Evolutionary conservation across 345 rosid species (phyloP).

Genomic region (Pugionium cornutum): DNA sequence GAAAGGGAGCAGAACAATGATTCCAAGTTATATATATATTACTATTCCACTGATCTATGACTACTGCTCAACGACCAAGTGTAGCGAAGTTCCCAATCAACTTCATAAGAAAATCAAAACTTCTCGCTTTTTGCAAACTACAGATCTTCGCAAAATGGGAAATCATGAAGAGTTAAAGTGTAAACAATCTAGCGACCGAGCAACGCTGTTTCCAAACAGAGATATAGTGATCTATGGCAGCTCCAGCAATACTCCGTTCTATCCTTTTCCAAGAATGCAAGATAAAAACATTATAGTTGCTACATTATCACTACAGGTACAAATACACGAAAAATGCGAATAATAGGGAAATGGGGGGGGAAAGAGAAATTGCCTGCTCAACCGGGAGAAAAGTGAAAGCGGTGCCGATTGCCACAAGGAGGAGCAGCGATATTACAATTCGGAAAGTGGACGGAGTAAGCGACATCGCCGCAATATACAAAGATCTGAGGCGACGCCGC

Average conservation of each 20-base stretch:
- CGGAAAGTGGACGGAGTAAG: constrained; percentile 42
- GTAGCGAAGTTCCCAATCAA: constrained; percentile 3
- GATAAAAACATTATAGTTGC: not conserved
- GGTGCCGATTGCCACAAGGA: constrained; percentile 37
- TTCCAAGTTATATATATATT: not conserved
- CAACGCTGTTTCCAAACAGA: not conserved
- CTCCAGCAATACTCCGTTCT: not conserved
- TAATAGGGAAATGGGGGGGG: not conserved
- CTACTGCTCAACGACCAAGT: not conserved
- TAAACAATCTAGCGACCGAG: constrained; percentile 11
- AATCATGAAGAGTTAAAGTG: not conserved
- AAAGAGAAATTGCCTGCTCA: constrained; percentile 40
- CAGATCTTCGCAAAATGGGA: constrained; percentile 13
- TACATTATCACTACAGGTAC: not conserved
- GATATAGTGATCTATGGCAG: not conserved
- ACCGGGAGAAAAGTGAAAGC: constrained; percentile 48
- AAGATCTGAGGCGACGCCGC: constrained; percentile 40
- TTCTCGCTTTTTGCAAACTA: not conserved
- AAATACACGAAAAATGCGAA: not conserved
- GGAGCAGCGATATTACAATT: constrained; percentile 45
- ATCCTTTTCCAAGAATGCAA: not conserved
- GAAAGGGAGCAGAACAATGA: constrained; percentile 8
- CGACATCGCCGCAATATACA: constrained; percentile 38
- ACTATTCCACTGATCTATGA: constrained; percentile 14
- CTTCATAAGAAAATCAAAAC: not conserved